Base-by-base conservation (phyloP, 257 asterid species). In the Plantago major region DNA sequence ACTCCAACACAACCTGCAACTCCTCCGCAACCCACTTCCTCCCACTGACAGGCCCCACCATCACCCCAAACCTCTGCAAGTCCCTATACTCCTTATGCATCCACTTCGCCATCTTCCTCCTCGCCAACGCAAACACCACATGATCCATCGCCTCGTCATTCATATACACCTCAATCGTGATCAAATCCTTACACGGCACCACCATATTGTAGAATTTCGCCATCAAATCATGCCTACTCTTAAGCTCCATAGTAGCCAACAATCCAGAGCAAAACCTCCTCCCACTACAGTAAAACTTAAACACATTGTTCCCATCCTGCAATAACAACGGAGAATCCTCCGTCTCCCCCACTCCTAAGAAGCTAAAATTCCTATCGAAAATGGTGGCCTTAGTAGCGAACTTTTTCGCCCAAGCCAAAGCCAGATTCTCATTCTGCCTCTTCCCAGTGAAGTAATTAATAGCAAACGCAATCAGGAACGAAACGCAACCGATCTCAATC, bases 111-210 rank as follows among this genome's bases (percentile, higher is more conserved):
- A 86, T 22, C 66, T 91, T 91, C 84, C 82, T 91, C 81, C 78
- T 86, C n/a, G 94, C 96, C 74, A 91, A 57, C 6, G 95, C 90
- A 70, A 91, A 78, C 49, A 86, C 76, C 68, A 88, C 88, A 18
- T 85, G 94, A 77, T 91, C 98, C 98, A 86, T 91, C 13, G 87
- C 82, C 62, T 88, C 96, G 60, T 86, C 98, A 18, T 91, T 91
- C 98, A 91, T 86, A 61, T 85, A 84, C 62, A 84, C 94, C 84
- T 91, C 95, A 43, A 91, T 77, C 16, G 92, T 88, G 56, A 91
- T 91, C 87, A 88, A 96, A 71, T 91, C 96, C 71, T 82, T 91
- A 74, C 92, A 86, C 12, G 95, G 95, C 49, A 91, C 90, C 65
- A 88, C 90, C 91, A 82, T 82, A 62, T 86, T 85, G 66, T 86